Evolutionary conservation across 192 early-diverging fungal species (phyloP).

Genomic region (Coemansia sp.): DNA sequence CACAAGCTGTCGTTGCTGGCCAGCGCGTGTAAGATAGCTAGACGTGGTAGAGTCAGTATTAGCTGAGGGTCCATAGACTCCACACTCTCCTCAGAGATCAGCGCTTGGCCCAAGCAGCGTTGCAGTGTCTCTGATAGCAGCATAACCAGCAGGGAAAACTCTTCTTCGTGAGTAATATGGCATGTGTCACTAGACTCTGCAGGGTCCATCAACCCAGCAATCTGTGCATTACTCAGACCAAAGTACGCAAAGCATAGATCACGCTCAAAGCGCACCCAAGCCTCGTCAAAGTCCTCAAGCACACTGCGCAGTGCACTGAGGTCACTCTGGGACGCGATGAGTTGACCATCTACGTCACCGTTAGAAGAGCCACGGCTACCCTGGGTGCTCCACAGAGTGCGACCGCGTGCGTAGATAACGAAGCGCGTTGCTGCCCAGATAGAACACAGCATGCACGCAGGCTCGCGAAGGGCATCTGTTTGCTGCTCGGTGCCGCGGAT

Average conservation of each 20-base stretch:
- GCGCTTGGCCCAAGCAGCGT: slow-evolving; percentile 26
- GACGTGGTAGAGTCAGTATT: slow-evolving; percentile 60
- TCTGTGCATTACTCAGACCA: slow-evolving; percentile 53
- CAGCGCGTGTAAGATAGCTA: slow-evolving; percentile 61
- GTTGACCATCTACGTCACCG: neutral
- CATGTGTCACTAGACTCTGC: slow-evolving; percentile 29
- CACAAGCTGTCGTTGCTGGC: slow-evolving; percentile 56
- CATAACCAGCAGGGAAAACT: slow-evolving; percentile 55
- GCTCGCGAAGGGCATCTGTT: slow-evolving; percentile 55
- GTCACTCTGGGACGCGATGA: neutral
- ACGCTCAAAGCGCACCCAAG: slow-evolving; percentile 68
- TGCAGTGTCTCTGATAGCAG: slow-evolving; percentile 64
- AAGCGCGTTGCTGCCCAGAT: slow-evolving; percentile 58
- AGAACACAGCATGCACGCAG: slow-evolving; percentile 56
- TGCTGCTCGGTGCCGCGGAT: slow-evolving; percentile 67
- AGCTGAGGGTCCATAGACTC: slow-evolving; percentile 59
- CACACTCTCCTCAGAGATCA: slow-evolving; percentile 50
- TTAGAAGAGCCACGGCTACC: neutral
- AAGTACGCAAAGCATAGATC: slow-evolving; percentile 72
- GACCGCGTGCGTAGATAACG: slow-evolving; percentile 45
- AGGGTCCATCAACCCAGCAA: slow-evolving; percentile 57
- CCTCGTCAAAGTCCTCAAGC: slow-evolving; percentile 62
- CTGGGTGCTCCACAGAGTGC: slow-evolving; percentile 23
- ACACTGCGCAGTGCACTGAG: slow-evolving; percentile 56
- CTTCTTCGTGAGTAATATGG: slow-evolving; percentile 33